A percentile compares a stretch with the other conserved stretches of the same genome.
phyloP scores from a whole-genome alignment of 108 stramenopile genomes.

The Asterionellopsis glacialis region DNA sequence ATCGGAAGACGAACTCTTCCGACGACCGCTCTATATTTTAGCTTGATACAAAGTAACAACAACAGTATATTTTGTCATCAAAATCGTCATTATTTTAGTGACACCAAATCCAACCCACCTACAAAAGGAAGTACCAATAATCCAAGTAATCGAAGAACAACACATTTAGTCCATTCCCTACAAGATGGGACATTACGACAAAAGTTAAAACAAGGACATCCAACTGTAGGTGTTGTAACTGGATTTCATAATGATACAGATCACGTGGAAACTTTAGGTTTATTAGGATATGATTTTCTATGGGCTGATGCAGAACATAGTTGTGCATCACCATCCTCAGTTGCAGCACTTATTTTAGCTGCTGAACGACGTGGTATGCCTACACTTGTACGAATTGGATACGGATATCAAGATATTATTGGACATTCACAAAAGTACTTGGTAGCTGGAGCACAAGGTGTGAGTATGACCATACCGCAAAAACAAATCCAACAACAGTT shows the following conservation, averaged over 20 bases:
- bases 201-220: constrained; percentile 14
- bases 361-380: constrained; percentile 35
- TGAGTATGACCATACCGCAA: too few relatives aligned
- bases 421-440: constrained; percentile 34
- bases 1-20: too few relatives aligned
- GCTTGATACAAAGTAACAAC: too few relatives aligned
- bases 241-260: constrained; percentile 36
- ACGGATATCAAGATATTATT: constrained; percentile 41
- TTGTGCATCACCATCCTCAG: constrained; percentile 15
- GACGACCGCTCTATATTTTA: too few relatives aligned
- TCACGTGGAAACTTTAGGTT: constrained; percentile 29
- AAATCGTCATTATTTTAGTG: too few relatives aligned
- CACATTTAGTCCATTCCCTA: constrained; percentile 16
- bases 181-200: constrained; percentile 11
- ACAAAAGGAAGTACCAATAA: too few relatives aligned
- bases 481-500: too few relatives aligned
- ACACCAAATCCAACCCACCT: too few relatives aligned
- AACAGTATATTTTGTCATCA: too few relatives aligned
- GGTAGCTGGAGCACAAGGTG: constrained; percentile 32
- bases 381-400: constrained; percentile 34
- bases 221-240: constrained; percentile 24
- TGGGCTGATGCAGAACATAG: constrained; percentile 40
- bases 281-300: constrained; percentile 32
- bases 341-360: constrained; percentile 28
- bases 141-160: too few relatives aligned